These are phyloP conservation scores for Scenedesmus sp. DNA, from an alignment of 163 green algal species.

Conservation along the genomic window DNA sequence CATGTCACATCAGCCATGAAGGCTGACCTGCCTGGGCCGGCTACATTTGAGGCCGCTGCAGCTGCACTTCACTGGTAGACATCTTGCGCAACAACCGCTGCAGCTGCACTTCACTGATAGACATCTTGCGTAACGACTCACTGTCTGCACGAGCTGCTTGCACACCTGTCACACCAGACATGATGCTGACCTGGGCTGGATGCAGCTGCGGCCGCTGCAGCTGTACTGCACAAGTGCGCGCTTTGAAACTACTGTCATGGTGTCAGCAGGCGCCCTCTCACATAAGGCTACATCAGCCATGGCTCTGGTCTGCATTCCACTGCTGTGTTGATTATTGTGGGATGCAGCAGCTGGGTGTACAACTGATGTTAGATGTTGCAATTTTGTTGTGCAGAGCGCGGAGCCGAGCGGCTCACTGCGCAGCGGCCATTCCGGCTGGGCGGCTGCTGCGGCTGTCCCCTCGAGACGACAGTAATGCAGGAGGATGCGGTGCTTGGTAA, in stretches of 20 bases:
- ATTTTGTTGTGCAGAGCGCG: not conserved
- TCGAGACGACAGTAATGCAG: slow-evolving; percentile 17
- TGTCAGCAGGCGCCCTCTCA: not conserved
- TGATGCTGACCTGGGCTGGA: too few relatives aligned
- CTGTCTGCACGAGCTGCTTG: too few relatives aligned
- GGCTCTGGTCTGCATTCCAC: not conserved
- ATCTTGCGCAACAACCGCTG: too few relatives aligned
- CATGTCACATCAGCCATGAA: too few relatives aligned
- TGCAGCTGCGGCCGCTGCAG: too few relatives aligned
- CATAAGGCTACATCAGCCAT: not conserved
- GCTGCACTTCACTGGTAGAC: too few relatives aligned
- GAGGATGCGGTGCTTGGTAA: not conserved
- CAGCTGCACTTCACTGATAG: not conserved
- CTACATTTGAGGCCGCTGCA: too few relatives aligned
- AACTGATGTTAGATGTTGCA: not conserved
- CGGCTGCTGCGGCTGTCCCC: slow-evolving; percentile 41
- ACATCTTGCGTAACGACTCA: too few relatives aligned
- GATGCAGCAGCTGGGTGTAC: not conserved
- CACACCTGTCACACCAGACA: too few relatives aligned
- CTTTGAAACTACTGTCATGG: not conserved
- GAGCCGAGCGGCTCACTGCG: not conserved
- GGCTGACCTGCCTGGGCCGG: too few relatives aligned
- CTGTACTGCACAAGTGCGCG: too few relatives aligned
- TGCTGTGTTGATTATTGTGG: not conserved
- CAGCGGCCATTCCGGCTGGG: slow-evolving; percentile 43